Evolutionary conservation across 352 stramenopile species (phyloP), one percentile per base, ranked within the genome.

Genomic region (Blastocystis sp.): DNA sequence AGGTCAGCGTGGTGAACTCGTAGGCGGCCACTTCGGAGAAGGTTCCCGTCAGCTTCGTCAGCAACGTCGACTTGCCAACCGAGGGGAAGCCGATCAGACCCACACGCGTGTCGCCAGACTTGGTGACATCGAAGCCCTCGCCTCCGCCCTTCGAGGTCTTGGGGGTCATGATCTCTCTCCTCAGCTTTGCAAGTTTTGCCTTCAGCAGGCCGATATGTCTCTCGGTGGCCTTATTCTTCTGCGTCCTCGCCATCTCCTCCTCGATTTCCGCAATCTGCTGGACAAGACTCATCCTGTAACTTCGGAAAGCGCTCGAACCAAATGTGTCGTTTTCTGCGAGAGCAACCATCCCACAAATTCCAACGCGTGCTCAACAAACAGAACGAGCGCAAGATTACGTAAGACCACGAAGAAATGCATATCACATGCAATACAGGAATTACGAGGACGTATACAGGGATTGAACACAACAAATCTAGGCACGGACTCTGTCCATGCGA

Each of bases 161-260:
- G 11, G 56, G 77, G 28, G 43, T 87, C 14, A 87, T 14, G 34
- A 78, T 87, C 23, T 87, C 77, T 48, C 62, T n/a, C 40, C 77
- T 88, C 70, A 98, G 91, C 92, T 98, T 98, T 86, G 96, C 95
- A 88, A 99, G 95, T 90, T 98, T 98, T 82, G 95, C 95, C 92
- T 98, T 99, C 69, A 99, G 92, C 74, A 98, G 93, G 89, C 95
- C 97, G 89, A 98, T 91, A 81, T 98, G 97, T 92, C 98, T 98
- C 91, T 98, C 98, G 0, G 96, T 99, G 62, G 97, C 97, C 92
- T 99, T 99, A 91, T 99, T 99, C 92, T 99, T 99, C 93, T 99
- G 97, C 48, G 77, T 87, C 17, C 65, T 79, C 5, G 77, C 77
- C 77, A 87, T 87, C 65, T 87, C 77, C 40, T 74, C 77, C 65